Conservation (phyloP, 768 basidiomycete species). For the Lentinula sp. region DNA sequence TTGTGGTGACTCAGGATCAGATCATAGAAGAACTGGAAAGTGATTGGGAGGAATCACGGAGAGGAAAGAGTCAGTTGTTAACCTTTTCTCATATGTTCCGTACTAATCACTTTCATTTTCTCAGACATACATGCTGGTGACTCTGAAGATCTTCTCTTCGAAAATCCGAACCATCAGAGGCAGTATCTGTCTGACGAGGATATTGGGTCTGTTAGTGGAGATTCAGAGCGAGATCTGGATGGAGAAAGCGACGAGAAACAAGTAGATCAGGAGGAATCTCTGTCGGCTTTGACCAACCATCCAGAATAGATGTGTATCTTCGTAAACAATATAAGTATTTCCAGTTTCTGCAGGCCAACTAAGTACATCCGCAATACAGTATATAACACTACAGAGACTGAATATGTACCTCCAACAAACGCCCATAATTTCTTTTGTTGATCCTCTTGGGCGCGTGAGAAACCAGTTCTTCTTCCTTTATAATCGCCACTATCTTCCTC, state of each 20-base stretch:
- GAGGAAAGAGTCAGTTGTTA: conserved; percentile 36
- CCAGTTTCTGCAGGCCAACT: too few species aligned
- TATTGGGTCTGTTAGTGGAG: background rate
- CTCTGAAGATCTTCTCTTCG: conserved; percentile 52
- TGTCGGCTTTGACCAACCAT: background rate
- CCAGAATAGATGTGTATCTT: background rate
- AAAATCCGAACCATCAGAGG: conserved; percentile 59
- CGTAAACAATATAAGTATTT: too few species aligned
- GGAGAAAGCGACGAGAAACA: background rate
- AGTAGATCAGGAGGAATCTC: background rate
- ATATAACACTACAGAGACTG: too few species aligned
- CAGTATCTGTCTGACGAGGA: conserved; percentile 14
- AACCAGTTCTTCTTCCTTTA: background rate
- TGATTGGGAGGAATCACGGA: conserved; percentile 52
- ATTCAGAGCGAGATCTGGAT: background rate
- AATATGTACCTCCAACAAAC: background rate
- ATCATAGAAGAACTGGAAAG: conserved; percentile 67
- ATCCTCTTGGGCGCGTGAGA: too few species aligned
- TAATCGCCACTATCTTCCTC: background rate
- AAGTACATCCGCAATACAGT: too few species aligned
- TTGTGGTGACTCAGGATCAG: conserved; percentile 53
- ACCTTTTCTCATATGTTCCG: background rate
- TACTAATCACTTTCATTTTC: background rate
- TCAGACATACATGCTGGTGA: conserved; percentile 18
- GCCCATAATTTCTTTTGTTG: background rate